phyloP scores from a whole-genome alignment of 2,329 filamentous ascomycete species.

The Calonectria pauciramosa region DNA sequence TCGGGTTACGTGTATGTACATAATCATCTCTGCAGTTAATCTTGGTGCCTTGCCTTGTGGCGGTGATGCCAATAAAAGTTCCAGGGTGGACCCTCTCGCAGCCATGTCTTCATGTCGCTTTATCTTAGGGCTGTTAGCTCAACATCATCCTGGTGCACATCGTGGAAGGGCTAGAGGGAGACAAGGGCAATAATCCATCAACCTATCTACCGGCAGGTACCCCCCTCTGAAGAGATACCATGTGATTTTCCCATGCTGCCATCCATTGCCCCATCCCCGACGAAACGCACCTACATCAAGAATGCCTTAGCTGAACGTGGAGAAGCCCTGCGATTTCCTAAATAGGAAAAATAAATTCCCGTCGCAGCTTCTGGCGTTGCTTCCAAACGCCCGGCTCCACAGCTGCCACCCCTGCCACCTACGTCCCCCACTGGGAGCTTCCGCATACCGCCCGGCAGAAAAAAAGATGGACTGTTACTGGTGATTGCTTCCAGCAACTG shows the following conservation, averaged over 20 bases:
- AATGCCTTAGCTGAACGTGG: slow-evolving; percentile 33
- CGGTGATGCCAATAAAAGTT: slow-evolving; percentile 1
- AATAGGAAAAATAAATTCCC: slow-evolving; percentile 32
- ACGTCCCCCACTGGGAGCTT: neutral
- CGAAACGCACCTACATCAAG: neutral
- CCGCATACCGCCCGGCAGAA: slow-evolving; percentile 50
- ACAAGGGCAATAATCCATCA: neutral
- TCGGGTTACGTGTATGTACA: neutral
- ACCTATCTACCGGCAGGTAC: neutral
- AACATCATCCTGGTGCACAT: neutral
- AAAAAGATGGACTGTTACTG: slow-evolving; percentile 39
- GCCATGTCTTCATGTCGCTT: neutral
- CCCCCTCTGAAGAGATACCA: neutral
- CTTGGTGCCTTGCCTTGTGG: neutral
- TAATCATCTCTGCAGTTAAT: neutral
- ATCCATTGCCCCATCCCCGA: neutral
- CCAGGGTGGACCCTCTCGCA: neutral
- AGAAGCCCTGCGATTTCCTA: slow-evolving; percentile 35
- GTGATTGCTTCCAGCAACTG: slow-evolving; percentile 12
- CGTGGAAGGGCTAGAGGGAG: neutral
- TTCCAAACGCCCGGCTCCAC: slow-evolving; percentile 21
- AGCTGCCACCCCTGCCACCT: slow-evolving; percentile 23
- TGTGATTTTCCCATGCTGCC: neutral
- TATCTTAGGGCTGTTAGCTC: neutral
- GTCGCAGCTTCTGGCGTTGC: slow-evolving; percentile 14